Evolutionary conservation across 345 rosid genomes (phyloP), one percentile per base, ranked within the genome.

Genomic region (Pugionium cornutum): DNA sequence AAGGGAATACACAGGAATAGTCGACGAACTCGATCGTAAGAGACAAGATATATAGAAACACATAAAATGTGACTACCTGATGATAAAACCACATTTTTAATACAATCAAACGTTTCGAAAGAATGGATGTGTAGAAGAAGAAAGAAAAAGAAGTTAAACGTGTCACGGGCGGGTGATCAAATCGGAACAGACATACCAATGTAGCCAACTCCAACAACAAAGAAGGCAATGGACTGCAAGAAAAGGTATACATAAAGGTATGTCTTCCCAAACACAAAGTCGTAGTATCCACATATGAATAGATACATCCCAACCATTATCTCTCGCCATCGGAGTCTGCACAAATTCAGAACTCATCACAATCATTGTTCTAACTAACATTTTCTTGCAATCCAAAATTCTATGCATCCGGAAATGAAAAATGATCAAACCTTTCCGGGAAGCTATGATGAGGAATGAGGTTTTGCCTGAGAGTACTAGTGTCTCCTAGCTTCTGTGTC

Each of bases 401-500:
- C 18, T 18, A 18, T 18, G 18, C 18, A 18, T 18, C 18, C 18
- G 18, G 18, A 18, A 18, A 18, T 5, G 0, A 34, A 9, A 32
- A 4, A 4, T 63, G 18, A 18, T 29, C 71, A 58, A 76, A 89
- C 97, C 96, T 83, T 68, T 89, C 87, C 4, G 84, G 83, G 5
- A 84, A 76, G 72, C 71, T 77, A 46, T 82, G 55, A 4, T 78
- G 83, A 39, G 76, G 75, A 75, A 79, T 80, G 64, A 66, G 82
- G 31, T 65, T 70, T 33, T 79, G 61, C 60, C 81, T 86, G 10
- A 69, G 65, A 71, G 78, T 76, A 64, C 69, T 66, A 36, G 56
- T 86, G 32, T 87, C 95, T n/a, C 98, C 98, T 46, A 83, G 67
- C 48, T 92, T 92, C 74, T 89, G 86, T 2, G 98, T 92, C 27